Evolutionary conservation across 2,329 filamentous ascomycete species (phyloP).

Genomic region (Seiridium cupressi): DNA sequence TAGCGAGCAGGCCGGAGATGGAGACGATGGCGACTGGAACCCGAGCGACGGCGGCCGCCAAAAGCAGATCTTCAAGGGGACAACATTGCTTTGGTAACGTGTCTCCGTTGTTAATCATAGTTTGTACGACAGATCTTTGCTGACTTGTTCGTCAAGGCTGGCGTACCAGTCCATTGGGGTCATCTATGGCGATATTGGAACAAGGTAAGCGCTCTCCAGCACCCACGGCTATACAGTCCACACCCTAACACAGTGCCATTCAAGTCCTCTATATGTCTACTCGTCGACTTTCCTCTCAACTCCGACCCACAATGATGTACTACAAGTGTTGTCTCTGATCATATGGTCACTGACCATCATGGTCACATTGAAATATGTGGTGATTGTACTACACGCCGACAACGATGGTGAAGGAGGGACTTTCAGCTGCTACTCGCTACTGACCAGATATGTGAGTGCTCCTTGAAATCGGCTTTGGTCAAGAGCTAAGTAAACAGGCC

Average conservation of each 20-base stretch:
- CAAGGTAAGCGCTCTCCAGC: conserved; percentile 21
- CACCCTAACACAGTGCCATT: conserved; percentile 21
- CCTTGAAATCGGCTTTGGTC: background rate
- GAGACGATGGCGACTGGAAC: conserved; percentile 32
- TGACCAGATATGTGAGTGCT: conserved; percentile 53
- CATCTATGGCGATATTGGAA: conserved; percentile 70
- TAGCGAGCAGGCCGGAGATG: conserved; percentile 21
- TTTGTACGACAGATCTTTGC: background rate
- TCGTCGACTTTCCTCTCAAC: conserved; percentile 62
- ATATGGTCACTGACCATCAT: conserved; percentile 69
- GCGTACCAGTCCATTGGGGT: conserved; percentile 65
- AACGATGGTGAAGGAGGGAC: conserved; percentile 72
- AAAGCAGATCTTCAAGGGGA: conserved; percentile 35
- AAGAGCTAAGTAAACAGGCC: conserved; percentile 31
- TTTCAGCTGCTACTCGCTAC: conserved; percentile 64
- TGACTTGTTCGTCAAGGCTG: conserved; percentile 36
- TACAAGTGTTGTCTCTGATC: conserved; percentile 66
- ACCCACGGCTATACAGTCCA: background rate
- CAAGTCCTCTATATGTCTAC: conserved; percentile 66
- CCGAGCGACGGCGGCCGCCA: conserved; percentile 27
- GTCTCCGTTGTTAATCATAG: background rate
- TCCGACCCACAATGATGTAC: conserved; percentile 56
- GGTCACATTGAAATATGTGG: conserved; percentile 67
- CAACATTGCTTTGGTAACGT: conserved; percentile 31
- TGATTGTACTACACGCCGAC: conserved; percentile 65